Evolutionary conservation across 2,329 filamentous ascomycete species (phyloP).

Genomic region (Corynespora cassiicola): DNA sequence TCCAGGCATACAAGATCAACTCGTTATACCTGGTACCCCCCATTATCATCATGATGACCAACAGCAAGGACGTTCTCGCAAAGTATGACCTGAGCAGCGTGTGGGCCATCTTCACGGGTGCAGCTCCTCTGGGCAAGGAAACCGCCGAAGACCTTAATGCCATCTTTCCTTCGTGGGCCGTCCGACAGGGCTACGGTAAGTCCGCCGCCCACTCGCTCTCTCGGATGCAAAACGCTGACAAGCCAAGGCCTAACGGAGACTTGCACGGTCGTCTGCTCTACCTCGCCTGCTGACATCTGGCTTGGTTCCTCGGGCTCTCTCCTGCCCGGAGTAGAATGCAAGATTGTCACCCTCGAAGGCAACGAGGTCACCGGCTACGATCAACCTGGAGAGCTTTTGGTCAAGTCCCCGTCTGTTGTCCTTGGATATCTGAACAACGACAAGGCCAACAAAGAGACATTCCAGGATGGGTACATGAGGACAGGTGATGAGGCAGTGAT

Average conservation of each 20-base stretch:
- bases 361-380: constrained; percentile 74
- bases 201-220: not conserved
- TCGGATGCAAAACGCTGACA: constrained; percentile 6
- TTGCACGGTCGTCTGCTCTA: constrained; percentile 70
- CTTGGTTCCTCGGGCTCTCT: constrained; percentile 76
- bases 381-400: constrained; percentile 78
- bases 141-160: constrained; percentile 69
- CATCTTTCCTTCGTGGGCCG: constrained; percentile 68
- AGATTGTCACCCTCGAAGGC: constrained; percentile 72
- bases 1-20: constrained; percentile 73
- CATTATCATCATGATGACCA: constrained; percentile 78
- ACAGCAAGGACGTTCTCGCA: constrained; percentile 64
- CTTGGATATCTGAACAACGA: constrained; percentile 89
- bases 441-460: constrained; percentile 82
- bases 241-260: constrained; percentile 75
- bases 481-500: constrained; percentile 87
- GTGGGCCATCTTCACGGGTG: constrained; percentile 71
- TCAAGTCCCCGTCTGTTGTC: constrained; percentile 78
- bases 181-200: constrained; percentile 75
- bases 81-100: constrained; percentile 78
- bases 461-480: constrained; percentile 76
- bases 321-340: constrained; percentile 68
- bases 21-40: constrained; percentile 77
- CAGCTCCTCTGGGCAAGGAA: constrained; percentile 78
- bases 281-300: constrained; percentile 68